phyloP scores from a whole-genome alignment of 2,329 filamentous ascomycete species.

The Tolypocladium capitatum region DNA sequence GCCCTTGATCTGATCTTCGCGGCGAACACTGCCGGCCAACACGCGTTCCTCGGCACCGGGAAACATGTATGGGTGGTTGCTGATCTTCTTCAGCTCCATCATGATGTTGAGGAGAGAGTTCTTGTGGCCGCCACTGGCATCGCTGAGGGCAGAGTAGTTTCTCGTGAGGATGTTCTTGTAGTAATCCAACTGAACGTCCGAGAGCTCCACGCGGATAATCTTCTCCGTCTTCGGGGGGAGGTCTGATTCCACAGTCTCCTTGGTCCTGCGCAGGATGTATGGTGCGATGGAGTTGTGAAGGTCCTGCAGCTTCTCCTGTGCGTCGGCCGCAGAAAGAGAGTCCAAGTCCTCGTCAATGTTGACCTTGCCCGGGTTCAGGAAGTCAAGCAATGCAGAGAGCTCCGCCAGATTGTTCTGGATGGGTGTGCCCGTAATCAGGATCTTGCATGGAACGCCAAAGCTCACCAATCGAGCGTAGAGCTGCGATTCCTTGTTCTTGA shows the following conservation, averaged over 20 bases:
- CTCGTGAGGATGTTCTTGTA: slow-evolving; percentile 98
- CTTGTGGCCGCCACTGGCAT: slow-evolving; percentile 81
- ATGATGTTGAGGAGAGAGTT: slow-evolving; percentile 95
- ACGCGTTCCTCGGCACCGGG: slow-evolving; percentile 85
- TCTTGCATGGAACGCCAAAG: slow-evolving; percentile 76
- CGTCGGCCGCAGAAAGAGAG: slow-evolving; percentile 59
- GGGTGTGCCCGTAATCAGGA: slow-evolving; percentile 92
- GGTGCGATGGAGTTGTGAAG: slow-evolving; percentile 81
- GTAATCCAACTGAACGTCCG: slow-evolving; percentile 91
- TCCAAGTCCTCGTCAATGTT: slow-evolving; percentile 88
- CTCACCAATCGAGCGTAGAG: slow-evolving; percentile 74
- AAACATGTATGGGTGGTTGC: slow-evolving; percentile 98
- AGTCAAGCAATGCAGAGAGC: slow-evolving; percentile 84
- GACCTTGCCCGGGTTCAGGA: slow-evolving; percentile 89
- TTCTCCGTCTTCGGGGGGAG: slow-evolving; percentile 95
- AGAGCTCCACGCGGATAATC: slow-evolving; percentile 94
- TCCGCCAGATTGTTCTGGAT: slow-evolving; percentile 96
- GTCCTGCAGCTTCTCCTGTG: slow-evolving; percentile 74
- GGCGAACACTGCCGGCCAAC: slow-evolving; percentile 62
- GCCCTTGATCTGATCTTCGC: slow-evolving; percentile 83
- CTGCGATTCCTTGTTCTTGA: slow-evolving; percentile 94
- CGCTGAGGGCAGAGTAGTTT: slow-evolving; percentile 88
- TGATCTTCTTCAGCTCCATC: slow-evolving; percentile 99
- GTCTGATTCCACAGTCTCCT: slow-evolving; percentile 94
- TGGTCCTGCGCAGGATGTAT: slow-evolving; percentile 89